Base-by-base conservation (phyloP, 352 stramenopile species). In the Globisporangium recalcitrans region DNA sequence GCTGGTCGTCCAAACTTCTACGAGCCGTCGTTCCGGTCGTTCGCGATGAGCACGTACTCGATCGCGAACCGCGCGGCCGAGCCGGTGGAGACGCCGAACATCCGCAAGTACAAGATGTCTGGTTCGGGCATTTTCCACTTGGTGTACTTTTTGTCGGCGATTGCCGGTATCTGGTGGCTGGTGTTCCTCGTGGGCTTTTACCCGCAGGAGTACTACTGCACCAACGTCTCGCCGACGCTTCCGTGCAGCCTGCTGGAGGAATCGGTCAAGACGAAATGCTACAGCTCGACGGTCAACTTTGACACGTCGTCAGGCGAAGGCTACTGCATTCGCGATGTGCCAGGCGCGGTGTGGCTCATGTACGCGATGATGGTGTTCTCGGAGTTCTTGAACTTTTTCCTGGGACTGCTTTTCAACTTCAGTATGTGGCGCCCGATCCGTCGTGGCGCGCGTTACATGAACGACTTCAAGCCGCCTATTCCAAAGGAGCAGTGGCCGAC, bases 61-160 rank as follows among this genome's bases (percentile, higher is more conserved):
- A 95, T 95, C 66, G 87, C 85, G 1, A 93, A 93, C 73, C 87
- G 87, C 31, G 87, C 87, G 9, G 87, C 83, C 42, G 87, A 95
- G 57, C 85, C 87, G 0, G 87, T 94, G 14, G 82, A 93, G 71
- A 95, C 87, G 52, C 87, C 87, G 48, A 96, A 96, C 74, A 93
- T 96, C 29, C 85, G 87, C 44, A 95, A 94, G 84, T 96, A 94
- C 81, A 92, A 93, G 74, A 96, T 96, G 80, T 93, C 83, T 22
- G 87, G 85, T 36, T 78, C 73, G 27, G 80, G 79, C 38, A 82
- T 93, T 58, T 96, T 94, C 71, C 85, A 96, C 72, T 34, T 96
- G 6, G 76, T 96, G 52, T 95, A 95, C 80, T 90, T 96, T 27
- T 47, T 85, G n/a, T 81, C 67, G 32, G 82, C 62, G 19, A 64